Base-by-base conservation (phyloP, 176 grass and related monocot species). In the Oryza brachyantha region DNA sequence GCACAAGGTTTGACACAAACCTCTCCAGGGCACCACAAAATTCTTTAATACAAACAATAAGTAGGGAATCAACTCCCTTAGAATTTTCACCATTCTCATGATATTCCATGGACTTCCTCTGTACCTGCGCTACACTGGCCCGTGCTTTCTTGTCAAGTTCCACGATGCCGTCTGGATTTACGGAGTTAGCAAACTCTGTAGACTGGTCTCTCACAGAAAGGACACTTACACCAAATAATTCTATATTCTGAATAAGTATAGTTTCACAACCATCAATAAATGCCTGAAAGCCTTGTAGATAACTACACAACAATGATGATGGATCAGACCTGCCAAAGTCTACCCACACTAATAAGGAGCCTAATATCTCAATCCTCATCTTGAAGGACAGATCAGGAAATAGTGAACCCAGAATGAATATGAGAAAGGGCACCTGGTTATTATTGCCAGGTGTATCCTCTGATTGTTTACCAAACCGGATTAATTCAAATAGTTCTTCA, bases 301-400 rank as follows among this genome's bases (percentile, higher is more conserved):
- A 88, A 68, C 81, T 84, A 86, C 77, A 88, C 73, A 94, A 73
- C 35, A 59, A 84, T 83, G 80, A 83, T 73, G 87, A 79, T 66
- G 87, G 85, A 40, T 84, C 87, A 6, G 70, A 88, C 74, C 68
- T 76, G 57, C 79, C 81, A 83, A 83, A 94, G 76, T 97, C 89
- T 68, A 85, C 77, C 84, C 79, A 94, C 36, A 60, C 57, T 64
- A 83, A 71, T 77, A 94, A 64, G 57, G 87, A 85, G 26, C 83
- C 74, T 65, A 97, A 77, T 57, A 94, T 90, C 85, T 92, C 79
- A 37, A 41, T 86, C 86, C 91, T 93, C 79, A 85, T 92, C 77
- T 87, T 90, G 84, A 92, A 90, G n/a, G 94, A 92, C 60, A 97
- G 63, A 86, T 94, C 89, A 76, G 91, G 87, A 73, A 97, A 86